Conservation (phyloP, 192 early-diverging fungal species). For the Globomyces pollinis-pini region DNA sequence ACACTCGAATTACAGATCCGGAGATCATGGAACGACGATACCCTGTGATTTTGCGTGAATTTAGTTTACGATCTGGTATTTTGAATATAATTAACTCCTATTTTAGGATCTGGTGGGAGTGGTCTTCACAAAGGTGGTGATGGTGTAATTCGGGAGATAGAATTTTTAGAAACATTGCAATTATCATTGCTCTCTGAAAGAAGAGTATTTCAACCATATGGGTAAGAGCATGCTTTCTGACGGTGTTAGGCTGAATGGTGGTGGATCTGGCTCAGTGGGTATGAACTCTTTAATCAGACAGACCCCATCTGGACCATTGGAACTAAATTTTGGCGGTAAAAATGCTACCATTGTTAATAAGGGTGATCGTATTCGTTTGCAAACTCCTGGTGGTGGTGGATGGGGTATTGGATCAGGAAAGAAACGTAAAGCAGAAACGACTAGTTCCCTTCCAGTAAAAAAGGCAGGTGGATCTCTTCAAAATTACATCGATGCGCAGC, state of each 20-base stretch:
- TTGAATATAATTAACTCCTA: background rate
- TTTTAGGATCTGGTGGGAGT: slow-evolving; percentile 73
- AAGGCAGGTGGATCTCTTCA: slow-evolving; percentile 5
- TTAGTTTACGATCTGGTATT: slow-evolving; percentile 46
- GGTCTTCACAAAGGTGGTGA: slow-evolving; percentile 77
- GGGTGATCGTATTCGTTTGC: slow-evolving; percentile 78
- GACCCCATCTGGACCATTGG: slow-evolving; percentile 18
- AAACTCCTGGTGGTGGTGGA: slow-evolving; percentile 94
- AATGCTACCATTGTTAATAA: slow-evolving; percentile 68
- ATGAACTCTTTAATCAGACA: slow-evolving; percentile 72
- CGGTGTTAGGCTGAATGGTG: slow-evolving; percentile 74
- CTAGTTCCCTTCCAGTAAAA: background rate
- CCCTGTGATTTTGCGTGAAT: slow-evolving; percentile 81
- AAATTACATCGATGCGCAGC: slow-evolving; percentile 1
- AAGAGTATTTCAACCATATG: slow-evolving; percentile 83
- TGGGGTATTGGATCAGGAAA: slow-evolving; percentile 20
- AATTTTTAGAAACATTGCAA: slow-evolving; percentile 78
- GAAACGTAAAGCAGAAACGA: background rate
- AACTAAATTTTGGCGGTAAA: slow-evolving; percentile 77
- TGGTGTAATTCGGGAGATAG: slow-evolving; percentile 84
- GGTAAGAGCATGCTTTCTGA: too few species aligned
- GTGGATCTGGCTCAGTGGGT: slow-evolving; percentile 62
- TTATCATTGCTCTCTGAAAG: slow-evolving; percentile 90
- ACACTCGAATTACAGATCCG: slow-evolving; percentile 95
- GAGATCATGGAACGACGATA: slow-evolving; percentile 90